Evolutionary conservation across 768 basidiomycete genomes (phyloP), one percentile per base, ranked within the genome.

Genomic region (Suillus luteus): DNA sequence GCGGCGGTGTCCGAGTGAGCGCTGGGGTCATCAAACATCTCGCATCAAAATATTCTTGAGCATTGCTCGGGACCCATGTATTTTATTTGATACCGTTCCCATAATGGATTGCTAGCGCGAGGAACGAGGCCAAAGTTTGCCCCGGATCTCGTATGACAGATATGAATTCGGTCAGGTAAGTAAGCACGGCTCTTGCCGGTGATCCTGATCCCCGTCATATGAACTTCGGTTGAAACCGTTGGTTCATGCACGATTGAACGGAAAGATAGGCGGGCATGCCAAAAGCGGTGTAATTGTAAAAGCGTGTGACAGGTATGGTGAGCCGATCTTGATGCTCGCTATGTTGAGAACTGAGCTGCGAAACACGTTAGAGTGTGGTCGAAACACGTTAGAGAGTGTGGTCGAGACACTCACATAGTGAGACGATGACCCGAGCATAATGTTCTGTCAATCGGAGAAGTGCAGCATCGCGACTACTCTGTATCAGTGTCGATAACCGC

Each of bases 211-310:
- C 52, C 52, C 52, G 31, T 35, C 33, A 54, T 35, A 54, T 35
- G 52, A 54, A 54, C 11, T 33, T 54, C 52, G 31, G 31, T 33
- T 33, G 5, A 54, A 54, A 19, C 31, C 46, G 48, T 14, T 24
- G 52, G 10, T 33, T 17, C 48, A 49, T 49, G 48, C 7, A 8
- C 48, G 14, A 46, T 31, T 19, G 27, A 17, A 31, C 27, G 17
- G 48, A 14, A 27, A 44, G 3, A 51, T 51, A 31, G 49, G 27
- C 49, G 8, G 49, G 11, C 12, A n/a, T n/a, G 5, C 19, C 31
- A 54, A 54, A 54, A 54, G 52, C 31, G 19, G 52, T 54, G 31
- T 48, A 48, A 48, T 54, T 54, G 8, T 51, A n/a, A 35, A 54
- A 54, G 52, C 33, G 52, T 54, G 52, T 33, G 31, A 33, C 31